Percentiles rank a stretch among this genome's conserved stretches.
Evolutionary conservation across 345 rosid genomes (phyloP).

Genomic region (Brassica rapa): DNA sequence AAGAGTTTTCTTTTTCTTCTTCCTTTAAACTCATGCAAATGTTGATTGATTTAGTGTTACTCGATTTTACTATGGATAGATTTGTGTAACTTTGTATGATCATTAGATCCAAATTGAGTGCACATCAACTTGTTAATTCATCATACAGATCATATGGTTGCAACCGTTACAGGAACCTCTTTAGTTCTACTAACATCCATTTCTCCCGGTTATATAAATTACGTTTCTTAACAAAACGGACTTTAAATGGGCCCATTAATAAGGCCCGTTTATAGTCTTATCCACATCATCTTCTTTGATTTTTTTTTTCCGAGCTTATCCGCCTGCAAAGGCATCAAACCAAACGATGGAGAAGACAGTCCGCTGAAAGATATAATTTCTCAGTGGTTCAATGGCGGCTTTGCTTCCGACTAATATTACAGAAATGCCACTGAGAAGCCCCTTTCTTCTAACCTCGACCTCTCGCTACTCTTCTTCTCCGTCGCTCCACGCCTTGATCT

Average conservation of each 20-base stretch:
- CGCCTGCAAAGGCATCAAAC: constrained; percentile 14
- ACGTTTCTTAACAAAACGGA: too few relatives aligned
- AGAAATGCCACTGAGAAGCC: constrained; percentile 67
- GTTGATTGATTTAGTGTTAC: neutral
- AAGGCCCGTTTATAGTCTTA: constrained; percentile 39
- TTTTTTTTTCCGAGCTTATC: constrained; percentile 13
- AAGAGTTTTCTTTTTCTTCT: neutral
- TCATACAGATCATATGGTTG: too few relatives aligned
- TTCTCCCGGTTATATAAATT: too few relatives aligned
- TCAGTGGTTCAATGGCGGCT: constrained; percentile 61
- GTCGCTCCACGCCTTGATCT: constrained; percentile 45
- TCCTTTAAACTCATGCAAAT: neutral
- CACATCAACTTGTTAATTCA: too few relatives aligned
- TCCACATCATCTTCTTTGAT: constrained; percentile 27
- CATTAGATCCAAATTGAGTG: too few relatives aligned
- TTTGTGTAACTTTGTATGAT: too few relatives aligned
- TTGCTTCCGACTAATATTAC: constrained; percentile 54
- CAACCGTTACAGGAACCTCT: too few relatives aligned
- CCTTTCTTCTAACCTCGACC: constrained; percentile 55
- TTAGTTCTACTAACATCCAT: too few relatives aligned
- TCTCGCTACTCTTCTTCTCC: constrained; percentile 40
- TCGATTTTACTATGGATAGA: neutral
- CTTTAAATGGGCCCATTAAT: too few relatives aligned
- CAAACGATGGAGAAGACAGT: constrained; percentile 38
- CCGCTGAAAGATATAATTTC: constrained; percentile 1